Conservation (phyloP, 768 basidiomycete genomes). For the Russula sp. region DNA sequence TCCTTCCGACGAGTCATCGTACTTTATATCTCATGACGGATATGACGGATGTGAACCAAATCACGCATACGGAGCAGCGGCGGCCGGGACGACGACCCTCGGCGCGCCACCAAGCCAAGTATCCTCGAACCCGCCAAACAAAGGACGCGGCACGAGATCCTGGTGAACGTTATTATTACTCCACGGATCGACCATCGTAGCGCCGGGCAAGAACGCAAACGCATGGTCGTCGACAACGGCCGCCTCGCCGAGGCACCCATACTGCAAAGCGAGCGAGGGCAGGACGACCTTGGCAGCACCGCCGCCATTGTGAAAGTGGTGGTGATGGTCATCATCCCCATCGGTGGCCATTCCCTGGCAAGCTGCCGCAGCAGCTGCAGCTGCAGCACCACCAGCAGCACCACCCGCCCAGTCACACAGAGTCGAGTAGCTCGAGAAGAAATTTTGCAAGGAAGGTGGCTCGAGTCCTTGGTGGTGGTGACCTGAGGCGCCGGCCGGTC, state of each 20-base stretch:
- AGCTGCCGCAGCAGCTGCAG: too few relatives aligned
- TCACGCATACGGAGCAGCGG: conserved; percentile 11
- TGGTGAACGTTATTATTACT: neutral
- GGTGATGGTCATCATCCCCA: neutral
- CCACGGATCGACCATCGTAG: conserved; percentile 6
- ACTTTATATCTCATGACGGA: too few relatives aligned
- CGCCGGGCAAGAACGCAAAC: conserved; percentile 4
- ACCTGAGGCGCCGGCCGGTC: neutral
- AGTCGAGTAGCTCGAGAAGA: conserved; percentile 20
- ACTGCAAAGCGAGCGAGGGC: neutral
- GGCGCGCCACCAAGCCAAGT: conserved; percentile 7
- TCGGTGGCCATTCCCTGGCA: neutral
- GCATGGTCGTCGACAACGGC: neutral
- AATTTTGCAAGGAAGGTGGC: neutral
- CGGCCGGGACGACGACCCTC: neutral
- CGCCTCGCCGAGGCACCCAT: neutral
- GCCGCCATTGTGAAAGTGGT: neutral
- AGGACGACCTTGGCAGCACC: neutral
- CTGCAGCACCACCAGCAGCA: neutral
- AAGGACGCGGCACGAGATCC: conserved; percentile 6
- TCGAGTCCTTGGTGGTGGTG: neutral
- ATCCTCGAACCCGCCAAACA: conserved; percentile 5
- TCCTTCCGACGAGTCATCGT: too few relatives aligned
- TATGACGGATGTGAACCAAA: too few relatives aligned
- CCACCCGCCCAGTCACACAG: conserved; percentile 21